These are phyloP conservation scores for Gryganskiella cystojenkinii DNA, from an alignment of 192 early-diverging fungal species.

Conservation along the genomic window DNA sequence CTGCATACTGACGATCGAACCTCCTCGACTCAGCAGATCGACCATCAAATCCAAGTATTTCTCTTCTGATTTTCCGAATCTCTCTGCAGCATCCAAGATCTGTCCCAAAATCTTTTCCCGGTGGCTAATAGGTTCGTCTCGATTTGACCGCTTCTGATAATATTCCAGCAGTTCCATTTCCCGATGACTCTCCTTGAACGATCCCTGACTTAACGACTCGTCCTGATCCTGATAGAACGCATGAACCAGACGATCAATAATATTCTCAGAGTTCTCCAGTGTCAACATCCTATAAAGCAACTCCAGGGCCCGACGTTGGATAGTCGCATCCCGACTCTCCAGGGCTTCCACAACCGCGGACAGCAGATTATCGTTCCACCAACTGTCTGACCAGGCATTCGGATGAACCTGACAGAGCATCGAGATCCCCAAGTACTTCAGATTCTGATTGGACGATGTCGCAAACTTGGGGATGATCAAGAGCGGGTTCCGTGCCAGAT, in stretches of 20 bases:
- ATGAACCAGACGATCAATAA: slow-evolving; percentile 42
- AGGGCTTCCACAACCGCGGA: slow-evolving; percentile 29
- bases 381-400: slow-evolving; percentile 41
- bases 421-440: slow-evolving; percentile 61
- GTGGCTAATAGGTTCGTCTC: background rate
- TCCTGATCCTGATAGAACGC: slow-evolving; percentile 42
- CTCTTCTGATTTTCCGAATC: slow-evolving; percentile 36
- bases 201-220: background rate
- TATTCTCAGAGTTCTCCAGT: slow-evolving; percentile 40
- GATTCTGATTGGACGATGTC: slow-evolving; percentile 58
- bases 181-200: background rate
- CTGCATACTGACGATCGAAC: slow-evolving; percentile 15
- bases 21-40: slow-evolving; percentile 24
- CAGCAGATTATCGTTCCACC: slow-evolving; percentile 41
- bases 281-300: slow-evolving; percentile 47
- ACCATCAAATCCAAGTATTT: slow-evolving; percentile 38
- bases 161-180: background rate
- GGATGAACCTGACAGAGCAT: slow-evolving; percentile 52
- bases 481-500: slow-evolving; percentile 39
- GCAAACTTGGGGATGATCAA: slow-evolving; percentile 52
- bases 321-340: slow-evolving; percentile 30
- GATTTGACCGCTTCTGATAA: background rate
- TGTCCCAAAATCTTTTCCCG: slow-evolving; percentile 41
- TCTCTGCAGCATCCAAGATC: slow-evolving; percentile 45
- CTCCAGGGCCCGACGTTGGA: slow-evolving; percentile 31